Percentiles rank a stretch among this genome's conserved stretches.
Evolutionary conservation across 805 yeast genomes (phyloP).

Genomic region (Metschnikowia vanudenii): DNA sequence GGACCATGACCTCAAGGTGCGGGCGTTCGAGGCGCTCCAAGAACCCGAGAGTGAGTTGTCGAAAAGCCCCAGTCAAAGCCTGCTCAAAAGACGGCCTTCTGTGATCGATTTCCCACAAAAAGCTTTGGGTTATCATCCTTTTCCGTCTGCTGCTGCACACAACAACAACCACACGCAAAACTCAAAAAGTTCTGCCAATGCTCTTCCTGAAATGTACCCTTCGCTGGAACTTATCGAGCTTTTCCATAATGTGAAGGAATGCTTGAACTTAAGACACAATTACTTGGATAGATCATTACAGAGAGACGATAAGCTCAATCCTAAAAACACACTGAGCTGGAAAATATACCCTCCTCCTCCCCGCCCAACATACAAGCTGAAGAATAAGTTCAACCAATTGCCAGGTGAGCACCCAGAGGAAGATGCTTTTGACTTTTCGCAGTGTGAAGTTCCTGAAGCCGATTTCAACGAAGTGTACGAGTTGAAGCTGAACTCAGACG

Average conservation of each 20-base stretch:
- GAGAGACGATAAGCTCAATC: slow-evolving; percentile 65
- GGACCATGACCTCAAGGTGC: slow-evolving; percentile 65
- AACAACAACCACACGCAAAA: slow-evolving; percentile 19
- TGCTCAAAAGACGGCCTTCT: slow-evolving; percentile 33
- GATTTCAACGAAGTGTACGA: slow-evolving; percentile 35
- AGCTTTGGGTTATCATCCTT: slow-evolving; percentile 19
- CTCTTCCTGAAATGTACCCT: slow-evolving; percentile 52
- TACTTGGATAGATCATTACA: slow-evolving; percentile 75
- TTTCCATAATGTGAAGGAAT: slow-evolving; percentile 58
- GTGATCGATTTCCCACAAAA: slow-evolving; percentile 38
- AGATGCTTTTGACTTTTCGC: slow-evolving; percentile 60
- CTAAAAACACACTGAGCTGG: slow-evolving; percentile 78
- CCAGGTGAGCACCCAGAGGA: slow-evolving; percentile 37
- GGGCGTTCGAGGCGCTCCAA: slow-evolving; percentile 52
- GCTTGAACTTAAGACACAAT: slow-evolving; percentile 72
- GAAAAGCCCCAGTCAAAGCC: slow-evolving; percentile 33
- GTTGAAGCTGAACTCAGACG: slow-evolving; percentile 55
- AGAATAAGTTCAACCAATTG: slow-evolving; percentile 47
- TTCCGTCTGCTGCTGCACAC: slow-evolving; percentile 21
- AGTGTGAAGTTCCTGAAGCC: slow-evolving; percentile 53
- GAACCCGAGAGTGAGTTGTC: slow-evolving; percentile 14
- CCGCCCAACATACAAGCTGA: slow-evolving; percentile 74
- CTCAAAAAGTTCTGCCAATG: slow-evolving; percentile 16
- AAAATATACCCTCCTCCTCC: slow-evolving; percentile 91
- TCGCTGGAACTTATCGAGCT: slow-evolving; percentile 66